Conservation (phyloP, 257 asterid genomes). For the Lycium ferocissimum region DNA sequence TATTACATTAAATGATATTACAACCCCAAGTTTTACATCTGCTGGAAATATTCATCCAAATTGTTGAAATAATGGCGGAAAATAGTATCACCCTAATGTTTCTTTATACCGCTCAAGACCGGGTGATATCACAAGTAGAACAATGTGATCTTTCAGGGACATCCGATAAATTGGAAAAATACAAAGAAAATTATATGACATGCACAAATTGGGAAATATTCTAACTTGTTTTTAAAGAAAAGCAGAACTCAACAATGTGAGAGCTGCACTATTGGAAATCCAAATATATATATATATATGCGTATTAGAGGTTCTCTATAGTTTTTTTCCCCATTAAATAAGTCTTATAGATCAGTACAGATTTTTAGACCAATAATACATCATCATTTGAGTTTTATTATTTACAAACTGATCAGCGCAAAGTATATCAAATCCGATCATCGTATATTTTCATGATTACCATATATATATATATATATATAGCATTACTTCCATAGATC, state of each 20-base stretch:
- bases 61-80: not conserved
- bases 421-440: slow-evolving; percentile 19
- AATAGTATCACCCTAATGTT: not conserved
- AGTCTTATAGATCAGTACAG: slow-evolving; percentile 6
- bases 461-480: slow-evolving; percentile 27
- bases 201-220: not conserved
- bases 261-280: not conserved
- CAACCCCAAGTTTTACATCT: not conserved
- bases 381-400: slow-evolving; percentile 38
- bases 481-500: slow-evolving; percentile 56
- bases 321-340: not conserved
- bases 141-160: not conserved
- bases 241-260: too few species aligned
- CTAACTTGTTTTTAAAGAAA: too few species aligned
- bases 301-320: not conserved
- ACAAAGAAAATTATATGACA: too few species aligned
- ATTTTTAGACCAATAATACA: not conserved
- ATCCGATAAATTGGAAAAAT: not conserved
- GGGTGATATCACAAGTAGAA: not conserved
- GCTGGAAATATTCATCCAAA: not conserved
- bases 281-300: not conserved
- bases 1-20: not conserved
- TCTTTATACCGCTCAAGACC: not conserved
- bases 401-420: slow-evolving; percentile 43
- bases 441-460: slow-evolving; percentile 2